A percentile compares a stretch with the other conserved stretches of the same genome.
These are phyloP conservation scores for Metarhizium sp. DNA, from an alignment of 2,329 filamentous ascomycete species.

Conservation along the genomic window DNA sequence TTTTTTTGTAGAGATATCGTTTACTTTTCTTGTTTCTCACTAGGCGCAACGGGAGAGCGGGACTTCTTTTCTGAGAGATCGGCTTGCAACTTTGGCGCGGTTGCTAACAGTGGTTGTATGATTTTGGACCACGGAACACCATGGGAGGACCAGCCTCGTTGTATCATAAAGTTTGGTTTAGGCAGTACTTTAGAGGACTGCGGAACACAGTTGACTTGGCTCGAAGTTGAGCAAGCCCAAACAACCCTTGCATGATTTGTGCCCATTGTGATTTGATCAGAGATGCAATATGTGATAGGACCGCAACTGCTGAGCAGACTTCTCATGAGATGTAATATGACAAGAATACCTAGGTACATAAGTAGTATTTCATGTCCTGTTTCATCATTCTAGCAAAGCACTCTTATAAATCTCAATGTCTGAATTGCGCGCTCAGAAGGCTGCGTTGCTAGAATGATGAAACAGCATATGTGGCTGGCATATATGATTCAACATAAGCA, in stretches of 20 bases:
- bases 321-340: too few species aligned
- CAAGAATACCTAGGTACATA: too few species aligned
- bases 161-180: constrained; percentile 4
- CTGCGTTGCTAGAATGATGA: too few species aligned
- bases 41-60: constrained; percentile 4
- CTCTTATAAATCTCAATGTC: too few species aligned
- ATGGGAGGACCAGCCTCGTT: not conserved
- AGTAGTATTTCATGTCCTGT: too few species aligned
- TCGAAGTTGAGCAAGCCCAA: not conserved
- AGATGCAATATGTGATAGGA: too few species aligned
- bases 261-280: not conserved
- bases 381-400: too few species aligned
- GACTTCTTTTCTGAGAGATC: not conserved
- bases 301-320: too few species aligned
- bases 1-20: not conserved
- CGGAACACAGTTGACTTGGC: not conserved
- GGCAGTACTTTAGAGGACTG: constrained; percentile 1
- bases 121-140: constrained; percentile 1
- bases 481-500: too few species aligned
- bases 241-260: not conserved
- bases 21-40: not conserved
- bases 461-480: too few species aligned
- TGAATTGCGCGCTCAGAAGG: too few species aligned
- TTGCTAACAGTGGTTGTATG: constrained; percentile 3
- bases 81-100: not conserved